Percentiles rank a stretch among this genome's conserved stretches.
Conservation (phyloP, 495 filamentous ascomycete genomes). For the Penicillium ucsense region DNA sequence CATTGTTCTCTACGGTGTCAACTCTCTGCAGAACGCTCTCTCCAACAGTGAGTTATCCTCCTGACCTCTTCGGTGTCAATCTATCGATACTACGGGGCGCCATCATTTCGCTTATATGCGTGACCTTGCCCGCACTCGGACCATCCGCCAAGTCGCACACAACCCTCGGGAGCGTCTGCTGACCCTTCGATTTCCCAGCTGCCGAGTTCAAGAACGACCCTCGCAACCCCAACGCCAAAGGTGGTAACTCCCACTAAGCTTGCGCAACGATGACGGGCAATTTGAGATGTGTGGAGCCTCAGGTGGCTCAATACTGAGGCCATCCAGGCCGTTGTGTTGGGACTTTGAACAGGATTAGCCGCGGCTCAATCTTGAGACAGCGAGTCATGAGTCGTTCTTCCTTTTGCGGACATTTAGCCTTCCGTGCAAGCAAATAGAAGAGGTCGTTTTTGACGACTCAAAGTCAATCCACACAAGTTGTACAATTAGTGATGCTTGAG, state of each 20-base stretch:
- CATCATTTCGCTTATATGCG: neutral
- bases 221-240: slow-evolving; percentile 67
- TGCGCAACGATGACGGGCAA: slow-evolving; percentile 6
- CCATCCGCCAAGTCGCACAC: neutral
- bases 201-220: slow-evolving; percentile 95
- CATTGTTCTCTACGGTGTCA: slow-evolving; percentile 80
- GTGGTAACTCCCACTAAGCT: slow-evolving; percentile 35
- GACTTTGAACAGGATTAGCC: slow-evolving; percentile 11
- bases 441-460: slow-evolving; percentile 28
- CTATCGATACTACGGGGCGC: no score
- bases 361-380: slow-evolving; percentile 11
- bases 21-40: slow-evolving; percentile 60
- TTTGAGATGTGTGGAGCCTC: slow-evolving; percentile 8
- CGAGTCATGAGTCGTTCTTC: slow-evolving; percentile 16
- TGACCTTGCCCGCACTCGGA: neutral
- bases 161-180: slow-evolving; percentile 1
- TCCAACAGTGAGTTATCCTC: slow-evolving; percentile 54
- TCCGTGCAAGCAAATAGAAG: slow-evolving; percentile 38
- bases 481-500: slow-evolving; percentile 22
- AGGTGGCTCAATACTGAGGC: slow-evolving; percentile 7
- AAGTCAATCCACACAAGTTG: slow-evolving; percentile 36
- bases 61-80: neutral
- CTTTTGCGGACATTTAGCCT: slow-evolving; percentile 26
- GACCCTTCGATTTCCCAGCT: slow-evolving; percentile 40
- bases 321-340: slow-evolving; percentile 7